phyloP scores from a whole-genome alignment of 2,329 filamentous ascomycete species.

The Fusarium annulatum region DNA sequence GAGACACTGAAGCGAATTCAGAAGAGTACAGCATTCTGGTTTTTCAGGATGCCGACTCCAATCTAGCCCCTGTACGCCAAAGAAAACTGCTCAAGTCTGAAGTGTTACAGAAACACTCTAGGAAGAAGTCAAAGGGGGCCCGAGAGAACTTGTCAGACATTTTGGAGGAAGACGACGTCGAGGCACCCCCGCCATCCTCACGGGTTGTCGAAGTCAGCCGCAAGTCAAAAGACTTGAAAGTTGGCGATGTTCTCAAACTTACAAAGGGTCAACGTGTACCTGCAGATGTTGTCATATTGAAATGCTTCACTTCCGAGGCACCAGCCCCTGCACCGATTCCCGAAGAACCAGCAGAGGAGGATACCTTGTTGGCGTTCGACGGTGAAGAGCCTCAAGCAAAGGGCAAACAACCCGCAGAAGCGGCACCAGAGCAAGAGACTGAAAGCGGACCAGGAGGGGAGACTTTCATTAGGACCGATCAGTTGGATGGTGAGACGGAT shows the following conservation, averaged over 20 bases:
- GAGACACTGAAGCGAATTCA: slow-evolving; percentile 94
- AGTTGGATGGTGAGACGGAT: slow-evolving; percentile 96
- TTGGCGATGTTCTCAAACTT: slow-evolving; percentile 95
- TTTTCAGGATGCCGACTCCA: slow-evolving; percentile 69
- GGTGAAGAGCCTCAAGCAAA: slow-evolving; percentile 50
- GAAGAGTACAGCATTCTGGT: slow-evolving; percentile 84
- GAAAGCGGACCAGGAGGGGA: slow-evolving; percentile 73
- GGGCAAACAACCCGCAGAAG: slow-evolving; percentile 50
- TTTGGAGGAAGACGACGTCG: slow-evolving; percentile 70
- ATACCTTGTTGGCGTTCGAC: slow-evolving; percentile 57
- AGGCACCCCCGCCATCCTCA: slow-evolving; percentile 56
- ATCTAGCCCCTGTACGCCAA: slow-evolving; percentile 53
- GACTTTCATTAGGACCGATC: slow-evolving; percentile 96
- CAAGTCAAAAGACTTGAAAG: slow-evolving; percentile 88
- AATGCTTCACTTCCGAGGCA: slow-evolving; percentile 75
- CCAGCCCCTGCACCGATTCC: slow-evolving; percentile 45
- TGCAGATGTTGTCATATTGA: slow-evolving; percentile 92
- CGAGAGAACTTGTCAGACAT: slow-evolving; percentile 68
- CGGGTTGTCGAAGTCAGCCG: slow-evolving; percentile 75
- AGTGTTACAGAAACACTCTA: slow-evolving; percentile 43
- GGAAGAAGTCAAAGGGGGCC: slow-evolving; percentile 46
- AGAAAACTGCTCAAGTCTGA: slow-evolving; percentile 59
- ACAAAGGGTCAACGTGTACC: slow-evolving; percentile 93
- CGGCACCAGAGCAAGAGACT: slow-evolving; percentile 40
- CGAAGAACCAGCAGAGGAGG: slow-evolving; percentile 51